Base-by-base conservation (phyloP, 495 filamentous ascomycete genomes). In the Annulohypoxylon bovei region DNA sequence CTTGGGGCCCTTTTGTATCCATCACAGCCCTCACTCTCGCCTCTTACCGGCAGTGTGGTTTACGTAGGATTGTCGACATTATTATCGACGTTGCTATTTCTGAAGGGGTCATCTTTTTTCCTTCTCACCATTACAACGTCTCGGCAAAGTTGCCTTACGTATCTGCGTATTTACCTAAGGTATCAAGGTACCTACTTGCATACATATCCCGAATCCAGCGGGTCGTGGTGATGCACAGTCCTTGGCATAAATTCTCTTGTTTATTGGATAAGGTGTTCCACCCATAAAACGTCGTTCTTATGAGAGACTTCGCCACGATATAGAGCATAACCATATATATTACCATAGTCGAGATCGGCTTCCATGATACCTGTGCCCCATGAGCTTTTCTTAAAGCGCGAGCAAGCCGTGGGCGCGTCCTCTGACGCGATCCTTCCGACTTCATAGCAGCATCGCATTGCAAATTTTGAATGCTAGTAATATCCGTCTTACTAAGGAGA, bases 11-110 rank as follows among this genome's bases (percentile, higher is more conserved):
- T 68, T 67, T 57, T 67, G 54, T 60, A 49, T 55, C 40, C 54
- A 16, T 63, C 53, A 32, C 20, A 27, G 46, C 46, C 46, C 23
- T 50, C 46, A 28, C 11, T 42, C 39, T 35, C 50, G 49, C 60
- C 50, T 67, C 70, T 62, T 68, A 72, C 70, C 70, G 60, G 54
- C 70, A 58, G 70, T 50, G 14, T 68, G 70, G 70, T 72, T 61
- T 72, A 72, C 59, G 65, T 65, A 44, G 54, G 46, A 63, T 67
- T 9, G 33, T 55, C 46, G 50, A 57, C 40, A 53, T 67, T 33
- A 42, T 28, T 33, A 42, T 28, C 46, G 22, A n/a, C 44, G 46
- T 27, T 50, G 23, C 11, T 28, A 50, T 50, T 28, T 50, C 46
- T 27, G n/a, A 50, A 52, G 18, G 49, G 35, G 49, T 62, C 42